Conservation (phyloP, 441 rosid species). For the Flueggea neowawraea region DNA sequence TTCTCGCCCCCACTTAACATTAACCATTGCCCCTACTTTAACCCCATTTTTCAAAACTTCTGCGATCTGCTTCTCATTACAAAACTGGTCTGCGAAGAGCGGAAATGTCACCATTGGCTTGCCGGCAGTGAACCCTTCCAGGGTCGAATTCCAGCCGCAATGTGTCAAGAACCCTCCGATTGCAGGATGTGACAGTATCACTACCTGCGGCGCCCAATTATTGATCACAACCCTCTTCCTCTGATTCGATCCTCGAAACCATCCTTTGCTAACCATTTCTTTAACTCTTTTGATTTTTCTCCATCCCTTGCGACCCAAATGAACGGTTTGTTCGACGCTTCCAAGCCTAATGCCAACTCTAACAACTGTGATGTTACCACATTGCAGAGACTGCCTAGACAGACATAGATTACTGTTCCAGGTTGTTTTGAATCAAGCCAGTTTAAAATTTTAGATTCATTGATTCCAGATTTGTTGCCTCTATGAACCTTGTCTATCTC, state of each 20-base stretch:
- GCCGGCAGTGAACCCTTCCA: no score
- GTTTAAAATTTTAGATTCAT: constrained; percentile 8
- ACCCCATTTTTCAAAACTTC: no score
- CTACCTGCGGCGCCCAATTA: no score
- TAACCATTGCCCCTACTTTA: no score
- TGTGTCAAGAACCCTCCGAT: no score
- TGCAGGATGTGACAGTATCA: no score
- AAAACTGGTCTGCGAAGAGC: no score
- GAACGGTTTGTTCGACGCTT: constrained; percentile 14
- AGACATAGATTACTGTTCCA: constrained; percentile 31
- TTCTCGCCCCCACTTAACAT: no score
- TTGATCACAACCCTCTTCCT: no score
- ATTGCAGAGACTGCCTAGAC: constrained; percentile 31
- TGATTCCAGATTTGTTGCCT: constrained; percentile 23
- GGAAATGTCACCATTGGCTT: no score
- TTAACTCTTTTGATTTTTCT: constrained; percentile 9
- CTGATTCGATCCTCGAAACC: constrained; percentile 21
- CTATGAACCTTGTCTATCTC: constrained; percentile 25
- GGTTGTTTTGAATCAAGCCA: constrained; percentile 31
- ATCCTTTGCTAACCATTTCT: constrained; percentile 20
- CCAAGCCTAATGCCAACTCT: constrained; percentile 36
- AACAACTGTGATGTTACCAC: constrained; percentile 16
- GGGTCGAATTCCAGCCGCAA: no score
- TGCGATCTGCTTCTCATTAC: no score
- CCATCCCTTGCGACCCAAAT: constrained; percentile 24